These are phyloP conservation scores for Candida rishiriensis DNA, from an alignment of 805 yeast species.

Conservation along the genomic window DNA sequence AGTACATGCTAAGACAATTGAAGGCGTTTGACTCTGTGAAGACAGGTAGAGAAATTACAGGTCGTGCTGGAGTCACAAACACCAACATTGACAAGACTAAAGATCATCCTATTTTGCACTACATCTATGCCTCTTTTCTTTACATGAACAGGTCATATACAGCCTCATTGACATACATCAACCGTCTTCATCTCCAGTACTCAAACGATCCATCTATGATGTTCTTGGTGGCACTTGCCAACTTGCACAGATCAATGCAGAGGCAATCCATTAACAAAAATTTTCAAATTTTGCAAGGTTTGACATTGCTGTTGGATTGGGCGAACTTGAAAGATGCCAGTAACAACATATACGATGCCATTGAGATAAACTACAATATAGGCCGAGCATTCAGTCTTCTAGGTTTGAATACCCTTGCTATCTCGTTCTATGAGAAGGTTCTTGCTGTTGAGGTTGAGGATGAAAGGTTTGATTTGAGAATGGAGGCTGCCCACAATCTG, in stretches of 20 bases:
- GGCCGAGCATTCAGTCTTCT: slow-evolving; percentile 83
- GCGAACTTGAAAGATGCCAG: slow-evolving; percentile 35
- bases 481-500: slow-evolving; percentile 85
- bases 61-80: slow-evolving; percentile 73
- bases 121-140: slow-evolving; percentile 75
- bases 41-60: slow-evolving; percentile 51
- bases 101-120: slow-evolving; percentile 57
- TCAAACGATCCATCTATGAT: slow-evolving; percentile 77
- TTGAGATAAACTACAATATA: slow-evolving; percentile 78
- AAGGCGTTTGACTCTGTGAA: slow-evolving; percentile 80
- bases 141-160: slow-evolving; percentile 79
- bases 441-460: slow-evolving; percentile 46
- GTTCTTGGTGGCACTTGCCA: slow-evolving; percentile 70
- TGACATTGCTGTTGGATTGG: slow-evolving; percentile 74
- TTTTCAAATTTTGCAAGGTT: slow-evolving; percentile 80
- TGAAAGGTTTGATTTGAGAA: slow-evolving; percentile 44
- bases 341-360: slow-evolving; percentile 45
- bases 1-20: slow-evolving; percentile 81
- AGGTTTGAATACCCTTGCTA: slow-evolving; percentile 72
- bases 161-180: slow-evolving; percentile 74
- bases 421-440: slow-evolving; percentile 68
- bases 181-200: slow-evolving; percentile 61
- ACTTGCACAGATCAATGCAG: slow-evolving; percentile 88
- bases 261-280: slow-evolving; percentile 83
- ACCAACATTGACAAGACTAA: slow-evolving; percentile 40